A percentile compares a stretch with the other conserved stretches of the same genome.
Conservation (phyloP, 371 early-diverging fungal species). For the Cokeromyces recurvatus region DNA sequence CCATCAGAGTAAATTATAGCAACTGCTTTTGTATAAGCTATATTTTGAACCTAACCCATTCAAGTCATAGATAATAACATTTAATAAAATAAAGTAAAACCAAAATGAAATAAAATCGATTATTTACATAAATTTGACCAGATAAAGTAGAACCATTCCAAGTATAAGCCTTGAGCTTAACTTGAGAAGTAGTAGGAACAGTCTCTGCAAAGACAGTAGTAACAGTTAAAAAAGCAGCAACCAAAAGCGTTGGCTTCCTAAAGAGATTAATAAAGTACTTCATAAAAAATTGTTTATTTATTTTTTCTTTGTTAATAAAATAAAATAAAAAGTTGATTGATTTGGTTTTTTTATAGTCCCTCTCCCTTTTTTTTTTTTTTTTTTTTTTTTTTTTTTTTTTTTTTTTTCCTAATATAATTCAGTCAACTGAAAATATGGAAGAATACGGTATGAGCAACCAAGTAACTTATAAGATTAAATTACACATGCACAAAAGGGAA, state of each 20-base stretch:
- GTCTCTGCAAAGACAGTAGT: conserved; percentile 2
- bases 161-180: conserved; percentile 17
- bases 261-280: background rate
- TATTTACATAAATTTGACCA: conserved; percentile 29
- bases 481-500: no score
- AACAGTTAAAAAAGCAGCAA: conserved; percentile 1
- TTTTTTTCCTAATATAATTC: no score
- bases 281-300: background rate
- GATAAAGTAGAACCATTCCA: conserved; percentile 16
- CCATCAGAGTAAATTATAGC: conserved; percentile 27
- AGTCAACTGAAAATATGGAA: no score
- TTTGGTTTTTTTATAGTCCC: no score
- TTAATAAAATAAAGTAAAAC: no score
- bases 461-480: no score
- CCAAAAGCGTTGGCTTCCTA: conserved; percentile 4
- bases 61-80: background rate
- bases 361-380: no score
- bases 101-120: no score
- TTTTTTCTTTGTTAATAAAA: no score
- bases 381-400: no score
- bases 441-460: no score
- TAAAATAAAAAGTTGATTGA: no score
- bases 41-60: conserved; percentile 25
- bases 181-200: conserved; percentile 11
- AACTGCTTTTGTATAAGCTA: conserved; percentile 34